phyloP scores from a whole-genome alignment of 2,329 filamentous ascomycete species.

The Colletotrichum sojae region DNA sequence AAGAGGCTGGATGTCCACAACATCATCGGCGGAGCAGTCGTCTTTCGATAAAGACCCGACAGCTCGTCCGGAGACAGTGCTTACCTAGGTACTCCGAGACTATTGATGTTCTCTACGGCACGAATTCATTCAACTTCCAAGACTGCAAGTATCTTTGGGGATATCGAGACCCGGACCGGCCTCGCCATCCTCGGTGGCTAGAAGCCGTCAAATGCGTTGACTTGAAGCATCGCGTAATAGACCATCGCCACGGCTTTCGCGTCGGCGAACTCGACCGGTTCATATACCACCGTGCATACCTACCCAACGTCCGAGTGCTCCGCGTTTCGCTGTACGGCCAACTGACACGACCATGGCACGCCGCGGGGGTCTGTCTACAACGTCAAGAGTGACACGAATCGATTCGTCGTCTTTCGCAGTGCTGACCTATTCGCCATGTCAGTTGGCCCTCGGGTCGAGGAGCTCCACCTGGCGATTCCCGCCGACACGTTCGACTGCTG shows the following conservation, averaged over 20 bases:
- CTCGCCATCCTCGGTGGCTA: neutral
- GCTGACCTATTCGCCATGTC: neutral
- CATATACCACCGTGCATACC: too few species aligned
- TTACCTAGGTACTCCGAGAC: neutral
- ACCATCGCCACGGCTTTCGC: too few species aligned
- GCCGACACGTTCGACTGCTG: neutral
- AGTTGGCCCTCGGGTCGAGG: neutral
- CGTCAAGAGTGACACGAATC: neutral
- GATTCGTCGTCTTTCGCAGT: neutral
- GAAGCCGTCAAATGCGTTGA: neutral
- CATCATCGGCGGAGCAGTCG: too few species aligned
- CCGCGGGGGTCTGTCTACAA: neutral
- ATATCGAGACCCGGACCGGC: too few species aligned
- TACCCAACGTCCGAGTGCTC: too few species aligned
- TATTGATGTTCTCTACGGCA: neutral
- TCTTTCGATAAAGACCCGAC: too few species aligned
- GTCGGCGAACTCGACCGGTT: too few species aligned
- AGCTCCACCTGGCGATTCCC: neutral
- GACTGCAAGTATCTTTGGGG: neutral
- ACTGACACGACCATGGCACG: too few species aligned
- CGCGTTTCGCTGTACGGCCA: too few species aligned
- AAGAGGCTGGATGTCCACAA: too few species aligned
- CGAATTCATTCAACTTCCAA: neutral
- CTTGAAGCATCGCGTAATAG: neutral
- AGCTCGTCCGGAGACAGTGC: neutral